Percentiles rank a stretch among this genome's conserved stretches.
These are phyloP conservation scores for Mallotus repandus DNA, from an alignment of 441 rosid species.

Conservation along the genomic window DNA sequence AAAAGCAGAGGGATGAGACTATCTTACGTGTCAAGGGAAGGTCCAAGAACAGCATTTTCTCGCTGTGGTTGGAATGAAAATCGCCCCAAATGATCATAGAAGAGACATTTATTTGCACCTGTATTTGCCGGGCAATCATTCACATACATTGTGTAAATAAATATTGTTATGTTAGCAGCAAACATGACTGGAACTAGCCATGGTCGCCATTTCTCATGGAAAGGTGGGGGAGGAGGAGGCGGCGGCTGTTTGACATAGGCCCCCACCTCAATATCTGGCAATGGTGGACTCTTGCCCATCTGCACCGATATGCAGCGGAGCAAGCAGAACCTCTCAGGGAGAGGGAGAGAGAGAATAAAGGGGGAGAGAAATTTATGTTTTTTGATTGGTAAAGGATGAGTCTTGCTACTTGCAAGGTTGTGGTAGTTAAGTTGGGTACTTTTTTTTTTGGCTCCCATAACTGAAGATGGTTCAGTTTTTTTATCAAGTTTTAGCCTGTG, in stretches of 20 bases:
- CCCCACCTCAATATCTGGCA: slow-evolving; percentile 29
- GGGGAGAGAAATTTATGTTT: slow-evolving; percentile 6
- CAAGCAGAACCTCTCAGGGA: not conserved
- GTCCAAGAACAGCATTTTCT: slow-evolving; percentile 69
- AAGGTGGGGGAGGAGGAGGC: slow-evolving; percentile 39
- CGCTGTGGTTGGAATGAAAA: slow-evolving; percentile 62
- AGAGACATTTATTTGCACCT: slow-evolving; percentile 38
- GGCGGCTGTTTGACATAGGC: slow-evolving; percentile 23
- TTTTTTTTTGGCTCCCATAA: slow-evolving; percentile 13
- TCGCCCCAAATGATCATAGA: slow-evolving; percentile 49
- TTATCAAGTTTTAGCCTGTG: too few relatives aligned
- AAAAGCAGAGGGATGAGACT: not conserved
- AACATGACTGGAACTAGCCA: slow-evolving; percentile 69
- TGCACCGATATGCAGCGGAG: too few relatives aligned
- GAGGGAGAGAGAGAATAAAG: slow-evolving; percentile 1
- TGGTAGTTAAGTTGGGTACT: slow-evolving; percentile 29
- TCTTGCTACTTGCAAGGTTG: slow-evolving; percentile 21
- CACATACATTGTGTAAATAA: slow-evolving; percentile 56
- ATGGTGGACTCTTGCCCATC: slow-evolving; percentile 33
- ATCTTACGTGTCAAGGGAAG: slow-evolving; percentile 61
- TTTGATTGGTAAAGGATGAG: slow-evolving; percentile 19
- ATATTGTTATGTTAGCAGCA: slow-evolving; percentile 40
- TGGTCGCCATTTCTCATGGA: slow-evolving; percentile 47
- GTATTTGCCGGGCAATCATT: slow-evolving; percentile 61
- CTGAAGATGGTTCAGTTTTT: not conserved